These are phyloP conservation scores for Pleoardoris graminearum DNA, from an alignment of 2,329 filamentous ascomycete species.

Conservation along the genomic window DNA sequence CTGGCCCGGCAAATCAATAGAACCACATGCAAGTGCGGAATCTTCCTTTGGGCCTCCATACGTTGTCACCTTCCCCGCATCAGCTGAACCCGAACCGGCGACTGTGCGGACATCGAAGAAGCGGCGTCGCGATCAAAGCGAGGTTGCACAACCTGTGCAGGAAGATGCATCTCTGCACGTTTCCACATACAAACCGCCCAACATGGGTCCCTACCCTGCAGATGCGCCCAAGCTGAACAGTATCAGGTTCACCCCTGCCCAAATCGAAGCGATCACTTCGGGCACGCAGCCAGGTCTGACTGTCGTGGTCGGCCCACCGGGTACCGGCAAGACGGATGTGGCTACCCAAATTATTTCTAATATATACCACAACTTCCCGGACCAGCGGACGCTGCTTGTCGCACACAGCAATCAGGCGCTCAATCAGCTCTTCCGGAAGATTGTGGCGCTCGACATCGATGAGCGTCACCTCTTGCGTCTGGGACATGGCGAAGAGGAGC, in stretches of 20 bases:
- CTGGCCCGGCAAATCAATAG: constrained; percentile 82
- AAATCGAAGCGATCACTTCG: constrained; percentile 90
- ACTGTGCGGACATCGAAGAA: constrained; percentile 74
- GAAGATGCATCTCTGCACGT: constrained; percentile 69
- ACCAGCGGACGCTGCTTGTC: constrained; percentile 86
- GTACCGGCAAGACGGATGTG: constrained; percentile 98
- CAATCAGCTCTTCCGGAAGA: constrained; percentile 97
- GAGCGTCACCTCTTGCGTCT: constrained; percentile 89
- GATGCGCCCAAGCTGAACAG: constrained; percentile 81
- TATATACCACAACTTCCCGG: constrained; percentile 96
- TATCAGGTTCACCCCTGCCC: constrained; percentile 86
- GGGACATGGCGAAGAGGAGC: constrained; percentile 92
- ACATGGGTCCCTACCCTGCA: constrained; percentile 84
- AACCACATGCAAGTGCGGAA: constrained; percentile 71
- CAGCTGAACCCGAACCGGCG: constrained; percentile 46
- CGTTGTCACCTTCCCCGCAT: constrained; percentile 66
- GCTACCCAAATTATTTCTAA: constrained; percentile 98
- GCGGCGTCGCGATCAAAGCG: constrained; percentile 74
- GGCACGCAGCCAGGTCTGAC: constrained; percentile 93
- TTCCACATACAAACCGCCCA: constrained; percentile 86
- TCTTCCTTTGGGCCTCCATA: constrained; percentile 86
- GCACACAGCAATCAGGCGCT: constrained; percentile 98
- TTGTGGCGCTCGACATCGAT: constrained; percentile 93
- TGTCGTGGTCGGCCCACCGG: constrained; percentile 90
- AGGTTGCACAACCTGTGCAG: constrained; percentile 62